Percentiles rank a stretch among this genome's conserved stretches.
phyloP scores from a whole-genome alignment of 106 monocot genomes.

The Dioscorea dumetorum region DNA sequence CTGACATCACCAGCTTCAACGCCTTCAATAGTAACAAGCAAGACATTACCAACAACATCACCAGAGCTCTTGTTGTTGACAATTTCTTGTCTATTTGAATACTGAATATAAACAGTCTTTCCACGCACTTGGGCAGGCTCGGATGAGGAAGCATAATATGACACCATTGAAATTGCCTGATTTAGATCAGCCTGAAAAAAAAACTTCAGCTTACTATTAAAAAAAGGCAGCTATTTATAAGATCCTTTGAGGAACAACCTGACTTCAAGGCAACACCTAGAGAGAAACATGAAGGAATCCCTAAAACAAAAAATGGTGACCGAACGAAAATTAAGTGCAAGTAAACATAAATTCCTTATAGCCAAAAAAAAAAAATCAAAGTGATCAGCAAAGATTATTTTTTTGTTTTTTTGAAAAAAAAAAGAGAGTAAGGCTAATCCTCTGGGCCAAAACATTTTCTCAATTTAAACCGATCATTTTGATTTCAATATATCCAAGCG shows the following conservation, averaged over 20 bases:
- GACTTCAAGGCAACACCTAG: too few relatives aligned
- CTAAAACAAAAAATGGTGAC: too few relatives aligned
- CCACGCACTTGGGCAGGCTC: slow-evolving; percentile 78
- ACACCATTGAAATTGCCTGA: slow-evolving; percentile 77
- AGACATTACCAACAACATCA: slow-evolving; percentile 65
- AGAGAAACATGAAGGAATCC: background rate
- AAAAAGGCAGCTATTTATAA: background rate
- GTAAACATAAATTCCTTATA: too few relatives aligned
- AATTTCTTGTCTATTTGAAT: slow-evolving; percentile 74
- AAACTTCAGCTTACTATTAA: background rate
- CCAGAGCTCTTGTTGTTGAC: slow-evolving; percentile 67
- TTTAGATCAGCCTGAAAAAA: slow-evolving; percentile 47
- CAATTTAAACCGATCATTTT: too few relatives aligned
- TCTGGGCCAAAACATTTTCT: too few relatives aligned
- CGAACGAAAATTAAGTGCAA: background rate
- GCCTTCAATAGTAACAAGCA: slow-evolving; percentile 76
- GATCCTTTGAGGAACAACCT: background rate
- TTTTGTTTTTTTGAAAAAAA: too few relatives aligned
- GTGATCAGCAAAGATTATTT: too few relatives aligned
- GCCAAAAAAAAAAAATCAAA: too few relatives aligned
- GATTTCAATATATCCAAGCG: too few relatives aligned
- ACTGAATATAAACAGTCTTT: slow-evolving; percentile 74
- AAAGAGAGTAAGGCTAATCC: too few relatives aligned
- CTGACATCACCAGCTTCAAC: slow-evolving; percentile 78
- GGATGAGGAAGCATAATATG: slow-evolving; percentile 63